Conservation (phyloP, 352 stramenopile genomes). For the Phytophthora lateralis region DNA sequence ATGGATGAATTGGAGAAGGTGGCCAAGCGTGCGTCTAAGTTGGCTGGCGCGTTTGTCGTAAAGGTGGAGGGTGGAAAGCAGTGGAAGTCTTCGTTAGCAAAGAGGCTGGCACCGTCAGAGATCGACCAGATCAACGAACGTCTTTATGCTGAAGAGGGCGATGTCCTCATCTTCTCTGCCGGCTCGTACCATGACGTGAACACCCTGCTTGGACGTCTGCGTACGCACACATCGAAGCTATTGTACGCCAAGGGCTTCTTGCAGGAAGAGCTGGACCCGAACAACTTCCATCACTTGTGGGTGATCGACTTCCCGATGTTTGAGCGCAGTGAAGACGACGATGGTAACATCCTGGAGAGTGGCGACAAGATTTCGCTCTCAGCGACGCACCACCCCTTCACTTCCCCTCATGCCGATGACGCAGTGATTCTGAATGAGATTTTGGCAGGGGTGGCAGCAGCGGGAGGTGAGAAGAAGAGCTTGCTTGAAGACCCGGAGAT, state of each 20-base stretch:
- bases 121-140: conserved; percentile 51
- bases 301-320: conserved; percentile 91
- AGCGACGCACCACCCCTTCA: conserved; percentile 89
- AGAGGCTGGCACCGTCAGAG: conserved; percentile 56
- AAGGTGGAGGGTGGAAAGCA: conserved; percentile 61
- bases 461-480: conserved; percentile 29
- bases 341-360: conserved; percentile 33
- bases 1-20: conserved; percentile 62
- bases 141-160: conserved; percentile 61
- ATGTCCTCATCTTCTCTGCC: conserved; percentile 71
- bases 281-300: conserved; percentile 84
- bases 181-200: conserved; percentile 66
- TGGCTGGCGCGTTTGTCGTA: conserved; percentile 50
- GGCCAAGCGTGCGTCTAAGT: conserved; percentile 52
- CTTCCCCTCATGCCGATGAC: conserved; percentile 61
- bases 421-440: conserved; percentile 52
- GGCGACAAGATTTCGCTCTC: conserved; percentile 54
- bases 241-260: conserved; percentile 66
- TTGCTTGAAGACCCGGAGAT: conserved; percentile 57
- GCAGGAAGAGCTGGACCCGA: conserved; percentile 61
- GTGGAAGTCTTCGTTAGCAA: conserved; percentile 78
- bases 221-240: conserved; percentile 65
- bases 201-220: conserved; percentile 66
- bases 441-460: conserved; percentile 23
- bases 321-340: conserved; percentile 66